Base-by-base conservation (phyloP, 345 rosid species). In the Aurinia saxatilis region DNA sequence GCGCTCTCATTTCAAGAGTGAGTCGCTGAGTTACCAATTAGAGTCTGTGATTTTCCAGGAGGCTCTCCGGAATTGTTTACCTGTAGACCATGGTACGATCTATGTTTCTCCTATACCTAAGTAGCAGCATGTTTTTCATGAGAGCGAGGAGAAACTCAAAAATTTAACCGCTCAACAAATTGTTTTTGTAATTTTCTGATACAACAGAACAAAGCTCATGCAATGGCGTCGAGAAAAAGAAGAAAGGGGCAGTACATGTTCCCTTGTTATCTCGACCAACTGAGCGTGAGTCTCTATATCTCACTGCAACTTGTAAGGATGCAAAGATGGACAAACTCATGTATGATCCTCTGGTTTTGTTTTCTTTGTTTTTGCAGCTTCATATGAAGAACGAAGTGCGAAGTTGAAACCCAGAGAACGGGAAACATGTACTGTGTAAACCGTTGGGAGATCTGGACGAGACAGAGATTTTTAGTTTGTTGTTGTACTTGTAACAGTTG, bases 1-100 rank as follows among this genome's bases (percentile, higher is more conserved):
- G 45, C 65, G 15, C 37, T 7, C 68, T 44, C 95, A 92, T 77
- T 84, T 87, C 77, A 83, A 76, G 78, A 84, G 79, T 42, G 86
- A 80, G 49, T 77, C 81, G 8, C 73, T 62, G 42, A 60, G 60
- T 8, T 84, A 77, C 77, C 88, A 75, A 70, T 83, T 92, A 33
- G 81, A 79, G 75, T 81, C 95, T 27, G 85, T 95, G 42, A 82
- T 89, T 58, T 82, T 65, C 71, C 82, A 76, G n/a, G 97, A 87
- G 67, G 91, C 95, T 76, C 74, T 82, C 58, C 50, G 65, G 14
- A 81, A 65, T 56, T 74, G 81, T 68, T 48, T 78, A 75, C 84
- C 82, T 53, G 19, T 59, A 39, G 51, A 73, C 15, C 71, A 71
- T 25, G 87, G 91, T 86, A 61, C 18, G 16, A 31, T 61, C 33